Percentiles rank a stretch among this genome's conserved stretches.
phyloP scores from a whole-genome alignment of 768 basidiomycete species.

The Trametes maxima region DNA sequence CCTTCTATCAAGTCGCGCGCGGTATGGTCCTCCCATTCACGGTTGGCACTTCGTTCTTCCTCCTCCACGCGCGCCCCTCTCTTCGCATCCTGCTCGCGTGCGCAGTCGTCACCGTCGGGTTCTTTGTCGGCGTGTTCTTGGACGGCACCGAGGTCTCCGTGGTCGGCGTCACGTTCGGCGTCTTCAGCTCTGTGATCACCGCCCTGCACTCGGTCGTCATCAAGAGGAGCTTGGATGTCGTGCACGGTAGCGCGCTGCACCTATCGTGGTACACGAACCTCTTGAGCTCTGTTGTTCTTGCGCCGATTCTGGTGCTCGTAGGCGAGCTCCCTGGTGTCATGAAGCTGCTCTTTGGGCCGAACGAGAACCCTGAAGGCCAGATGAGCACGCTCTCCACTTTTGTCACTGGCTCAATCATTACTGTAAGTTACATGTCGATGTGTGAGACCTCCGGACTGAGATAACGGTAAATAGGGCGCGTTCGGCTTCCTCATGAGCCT shows the following conservation, averaged over 20 bases:
- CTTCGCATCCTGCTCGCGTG: constrained; percentile 75
- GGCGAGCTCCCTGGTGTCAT: constrained; percentile 73
- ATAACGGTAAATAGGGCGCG: constrained; percentile 53
- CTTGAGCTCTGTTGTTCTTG: constrained; percentile 69
- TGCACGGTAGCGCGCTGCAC: constrained; percentile 81
- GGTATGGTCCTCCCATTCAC: constrained; percentile 95
- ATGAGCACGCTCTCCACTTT: constrained; percentile 61
- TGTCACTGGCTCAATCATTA: constrained; percentile 76
- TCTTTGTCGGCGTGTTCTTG: constrained; percentile 86
- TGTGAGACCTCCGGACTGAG: no score
- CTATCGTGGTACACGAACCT: constrained; percentile 94
- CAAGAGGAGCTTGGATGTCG: constrained; percentile 79
- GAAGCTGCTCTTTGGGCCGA: constrained; percentile 56
- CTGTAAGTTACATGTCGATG: constrained; percentile 46
- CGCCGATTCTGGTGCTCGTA: constrained; percentile 71
- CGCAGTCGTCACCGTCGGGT: constrained; percentile 84
- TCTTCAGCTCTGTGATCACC: constrained; percentile 83
- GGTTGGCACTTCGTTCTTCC: constrained; percentile 79
- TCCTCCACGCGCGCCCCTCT: constrained; percentile 78
- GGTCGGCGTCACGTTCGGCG: constrained; percentile 78
- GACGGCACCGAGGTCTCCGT: constrained; percentile 62
- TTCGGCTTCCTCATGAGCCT: constrained; percentile 95
- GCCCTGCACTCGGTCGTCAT: constrained; percentile 93
- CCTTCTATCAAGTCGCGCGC: constrained; percentile 94
- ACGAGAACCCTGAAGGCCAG: constrained; percentile 41